Percentiles rank a stretch among this genome's conserved stretches.
phyloP scores from a whole-genome alignment of 441 rosid species.

The Erysimum pusillum region DNA sequence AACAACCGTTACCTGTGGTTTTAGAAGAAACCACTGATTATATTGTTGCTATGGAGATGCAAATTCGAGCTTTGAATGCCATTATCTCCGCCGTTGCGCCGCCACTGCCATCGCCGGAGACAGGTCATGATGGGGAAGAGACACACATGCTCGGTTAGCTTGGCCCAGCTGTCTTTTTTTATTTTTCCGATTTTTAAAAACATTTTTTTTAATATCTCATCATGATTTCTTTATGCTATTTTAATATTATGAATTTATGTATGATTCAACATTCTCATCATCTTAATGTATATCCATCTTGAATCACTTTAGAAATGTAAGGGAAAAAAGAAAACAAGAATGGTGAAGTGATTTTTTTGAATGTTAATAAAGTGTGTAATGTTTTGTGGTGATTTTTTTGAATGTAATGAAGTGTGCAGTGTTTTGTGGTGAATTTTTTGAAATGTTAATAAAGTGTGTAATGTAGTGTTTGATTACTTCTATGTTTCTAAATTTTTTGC shows the following conservation, averaged over 20 bases:
- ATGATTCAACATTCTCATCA: constrained; percentile 2
- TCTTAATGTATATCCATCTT: constrained; percentile 23
- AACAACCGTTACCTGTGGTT: constrained; percentile 81
- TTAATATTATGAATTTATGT: neutral
- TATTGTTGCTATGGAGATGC: constrained; percentile 96
- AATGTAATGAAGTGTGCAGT: too few relatives aligned
- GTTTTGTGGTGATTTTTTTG: neutral
- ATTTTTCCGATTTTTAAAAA: neutral
- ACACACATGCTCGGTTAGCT: constrained; percentile 41
- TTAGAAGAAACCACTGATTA: constrained; percentile 93
- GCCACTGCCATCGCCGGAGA: neutral
- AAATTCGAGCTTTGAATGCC: constrained; percentile 81
- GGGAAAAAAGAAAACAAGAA: neutral
- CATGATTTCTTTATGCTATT: constrained; percentile 11
- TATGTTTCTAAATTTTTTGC: too few relatives aligned
- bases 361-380: neutral
- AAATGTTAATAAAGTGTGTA: too few relatives aligned
- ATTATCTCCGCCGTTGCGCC: constrained; percentile 55
- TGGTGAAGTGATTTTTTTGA: neutral
- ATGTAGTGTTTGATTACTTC: too few relatives aligned
- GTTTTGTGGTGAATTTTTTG: too few relatives aligned
- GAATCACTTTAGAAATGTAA: constrained; percentile 1
- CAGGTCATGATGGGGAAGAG: constrained; percentile 44
- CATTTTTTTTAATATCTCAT: neutral
- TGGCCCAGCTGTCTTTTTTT: constrained; percentile 45